Conservation (phyloP, 176 grass and related monocot species). For the Elymus sibiricus region DNA sequence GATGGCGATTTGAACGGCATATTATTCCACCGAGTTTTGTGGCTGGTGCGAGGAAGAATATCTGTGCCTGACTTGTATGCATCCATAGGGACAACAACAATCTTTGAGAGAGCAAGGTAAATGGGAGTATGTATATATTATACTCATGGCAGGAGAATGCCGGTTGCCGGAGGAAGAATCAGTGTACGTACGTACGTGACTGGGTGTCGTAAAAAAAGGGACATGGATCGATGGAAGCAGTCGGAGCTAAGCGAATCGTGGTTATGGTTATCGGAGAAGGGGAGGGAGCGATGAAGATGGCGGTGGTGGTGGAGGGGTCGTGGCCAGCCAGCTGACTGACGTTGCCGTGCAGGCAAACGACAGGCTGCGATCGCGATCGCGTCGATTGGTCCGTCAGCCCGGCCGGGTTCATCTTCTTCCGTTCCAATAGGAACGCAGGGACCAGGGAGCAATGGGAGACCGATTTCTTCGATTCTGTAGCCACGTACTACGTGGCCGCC, state of each 20-base stretch:
- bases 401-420: background rate
- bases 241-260: no score
- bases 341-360: background rate
- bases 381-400: background rate
- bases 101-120: background rate
- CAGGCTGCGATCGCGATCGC: background rate
- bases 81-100: background rate
- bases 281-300: background rate
- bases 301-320: background rate
- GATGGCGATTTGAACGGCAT: conserved; percentile 1
- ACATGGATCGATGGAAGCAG: no score
- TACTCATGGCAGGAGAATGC: background rate
- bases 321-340: background rate
- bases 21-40: background rate
- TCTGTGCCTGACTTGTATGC: background rate
- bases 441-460: background rate
- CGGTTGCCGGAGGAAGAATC: no score
- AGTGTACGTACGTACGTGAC: no score
- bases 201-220: no score
- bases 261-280: background rate
- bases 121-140: background rate
- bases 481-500: background rate
- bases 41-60: background rate
- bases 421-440: background rate
- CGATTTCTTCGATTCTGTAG: background rate